Base-by-base conservation (phyloP, 352 stramenopile species). In the Globisporangium nagaii region DNA sequence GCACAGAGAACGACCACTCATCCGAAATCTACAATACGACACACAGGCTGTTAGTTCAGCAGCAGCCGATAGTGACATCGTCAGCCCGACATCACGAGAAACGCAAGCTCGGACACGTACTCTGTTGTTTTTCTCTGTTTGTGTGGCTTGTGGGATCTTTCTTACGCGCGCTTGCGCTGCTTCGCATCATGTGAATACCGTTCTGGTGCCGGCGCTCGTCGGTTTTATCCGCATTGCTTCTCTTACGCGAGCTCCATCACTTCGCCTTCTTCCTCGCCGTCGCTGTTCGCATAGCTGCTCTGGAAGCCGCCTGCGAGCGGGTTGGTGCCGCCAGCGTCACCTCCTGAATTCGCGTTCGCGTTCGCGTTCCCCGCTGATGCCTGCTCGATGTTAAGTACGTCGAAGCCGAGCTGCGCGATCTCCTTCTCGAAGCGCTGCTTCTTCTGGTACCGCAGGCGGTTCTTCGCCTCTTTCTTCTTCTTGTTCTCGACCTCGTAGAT, bases 381-480 rank as follows among this genome's bases (percentile, higher is more conserved):
- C n/a, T 54, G 49, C n/a, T 60, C 35, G 0, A 92, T 62, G 20
- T 68, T 67, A 15, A 92, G 46, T 4, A 77, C 71, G 28, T 82
- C 65, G 20, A 87, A 75, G 32, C 78, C 68, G 15, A 88, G 57
- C 49, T 74, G 73, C 13, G 69, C 69, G 53, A 92, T 62, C 25
- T 71, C 80, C 19, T 63, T 74, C 52, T 92, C 81, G 62, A 87
- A 86, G 46, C 65, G 66, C 59, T 88, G 75, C 11, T 75, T 63
- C 32, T 68, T 63, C 17, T 73, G 70, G 36, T 65, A 63, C 39
- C 70, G 66, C 36, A 73, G 60, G 3, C 70, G 67, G 46, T 87
- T 87, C 65, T 86, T 85, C 32, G 66, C 62, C 28, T 86, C 75
- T 59, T 92, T 89, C 63, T 92, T 92, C 49, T 84, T 72, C 31